Percentiles rank a stretch among this genome's conserved stretches.
Evolutionary conservation across 1,284 basidiomycete species (phyloP).

Genomic region (Ceratobasidium sp.): DNA sequence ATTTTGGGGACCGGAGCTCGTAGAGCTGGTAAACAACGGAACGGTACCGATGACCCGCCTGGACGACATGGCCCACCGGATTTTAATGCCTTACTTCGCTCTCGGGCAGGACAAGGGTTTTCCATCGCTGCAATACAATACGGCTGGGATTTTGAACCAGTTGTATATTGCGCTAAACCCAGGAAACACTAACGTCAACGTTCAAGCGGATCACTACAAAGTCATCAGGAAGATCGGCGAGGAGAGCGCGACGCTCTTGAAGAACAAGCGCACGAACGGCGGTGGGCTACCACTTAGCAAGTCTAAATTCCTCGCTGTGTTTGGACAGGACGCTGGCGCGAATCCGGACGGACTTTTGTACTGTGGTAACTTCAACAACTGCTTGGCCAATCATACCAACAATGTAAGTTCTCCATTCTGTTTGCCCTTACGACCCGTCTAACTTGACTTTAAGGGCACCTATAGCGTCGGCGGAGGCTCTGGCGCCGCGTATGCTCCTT

Average conservation of each 20-base stretch:
- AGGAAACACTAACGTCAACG: conserved; percentile 68
- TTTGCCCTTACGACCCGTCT: conserved; percentile 64
- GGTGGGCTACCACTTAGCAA: conserved; percentile 72
- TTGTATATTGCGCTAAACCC: conserved; percentile 53
- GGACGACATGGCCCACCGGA: conserved; percentile 77
- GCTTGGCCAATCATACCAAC: conserved; percentile 73
- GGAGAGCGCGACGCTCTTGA: conserved; percentile 82
- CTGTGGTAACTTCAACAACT: conserved; percentile 25
- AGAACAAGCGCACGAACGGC: conserved; percentile 69
- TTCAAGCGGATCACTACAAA: conserved; percentile 79
- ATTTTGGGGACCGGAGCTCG: conserved; percentile 51
- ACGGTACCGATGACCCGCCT: conserved; percentile 61
- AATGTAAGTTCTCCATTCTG: conserved; percentile 65
- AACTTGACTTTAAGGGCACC: conserved; percentile 49
- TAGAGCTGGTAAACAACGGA: conserved; percentile 59
- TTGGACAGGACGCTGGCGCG: conserved; percentile 75
- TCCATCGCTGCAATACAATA: conserved; percentile 61
- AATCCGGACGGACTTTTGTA: conserved; percentile 69
- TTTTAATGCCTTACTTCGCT: conserved; percentile 73
- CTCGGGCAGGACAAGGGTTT: conserved; percentile 70
- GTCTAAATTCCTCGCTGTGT: conserved; percentile 49
- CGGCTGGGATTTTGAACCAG: conserved; percentile 42
- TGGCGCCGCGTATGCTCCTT: conserved; percentile 60
- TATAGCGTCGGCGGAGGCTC: conserved; percentile 28
- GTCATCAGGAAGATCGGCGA: conserved; percentile 81